phyloP scores from a whole-genome alignment of 345 rosid genomes.

The Citrus australasica region DNA sequence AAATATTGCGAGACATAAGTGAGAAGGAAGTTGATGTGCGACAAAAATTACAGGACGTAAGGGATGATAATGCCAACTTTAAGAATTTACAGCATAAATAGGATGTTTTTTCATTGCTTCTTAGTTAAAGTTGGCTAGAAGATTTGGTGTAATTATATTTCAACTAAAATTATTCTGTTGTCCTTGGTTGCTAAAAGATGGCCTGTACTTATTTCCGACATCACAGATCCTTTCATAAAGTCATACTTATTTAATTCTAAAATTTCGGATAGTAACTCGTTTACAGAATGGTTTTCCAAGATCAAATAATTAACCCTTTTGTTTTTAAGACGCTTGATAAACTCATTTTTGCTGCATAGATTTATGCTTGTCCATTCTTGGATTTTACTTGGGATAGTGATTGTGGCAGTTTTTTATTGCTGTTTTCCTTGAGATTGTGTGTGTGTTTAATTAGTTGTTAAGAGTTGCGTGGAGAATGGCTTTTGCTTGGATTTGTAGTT shows the following conservation, averaged over 20 bases:
- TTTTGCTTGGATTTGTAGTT: background rate
- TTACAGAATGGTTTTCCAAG: no score
- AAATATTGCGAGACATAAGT: background rate
- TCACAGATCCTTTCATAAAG: background rate
- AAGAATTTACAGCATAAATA: background rate
- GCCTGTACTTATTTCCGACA: background rate
- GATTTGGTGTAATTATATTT: background rate
- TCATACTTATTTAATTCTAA: background rate
- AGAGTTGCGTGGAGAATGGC: background rate
- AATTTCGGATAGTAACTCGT: no score
- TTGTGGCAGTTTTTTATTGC: background rate
- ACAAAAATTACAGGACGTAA: constrained; percentile 21
- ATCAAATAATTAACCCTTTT: background rate
- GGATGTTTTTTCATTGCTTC: background rate
- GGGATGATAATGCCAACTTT: constrained; percentile 10
- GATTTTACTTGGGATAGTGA: background rate
- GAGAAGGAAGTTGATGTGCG: constrained; percentile 23
- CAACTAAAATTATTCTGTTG: background rate
- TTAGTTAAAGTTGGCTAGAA: background rate
- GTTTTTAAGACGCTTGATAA: background rate
- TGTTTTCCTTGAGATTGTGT: background rate
- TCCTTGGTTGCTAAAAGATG: background rate
- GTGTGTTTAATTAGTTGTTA: background rate
- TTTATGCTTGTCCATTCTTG: background rate
- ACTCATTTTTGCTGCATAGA: background rate